phyloP scores from a whole-genome alignment of 2,329 filamentous ascomycete species.

The Triangularia verruculosa region DNA sequence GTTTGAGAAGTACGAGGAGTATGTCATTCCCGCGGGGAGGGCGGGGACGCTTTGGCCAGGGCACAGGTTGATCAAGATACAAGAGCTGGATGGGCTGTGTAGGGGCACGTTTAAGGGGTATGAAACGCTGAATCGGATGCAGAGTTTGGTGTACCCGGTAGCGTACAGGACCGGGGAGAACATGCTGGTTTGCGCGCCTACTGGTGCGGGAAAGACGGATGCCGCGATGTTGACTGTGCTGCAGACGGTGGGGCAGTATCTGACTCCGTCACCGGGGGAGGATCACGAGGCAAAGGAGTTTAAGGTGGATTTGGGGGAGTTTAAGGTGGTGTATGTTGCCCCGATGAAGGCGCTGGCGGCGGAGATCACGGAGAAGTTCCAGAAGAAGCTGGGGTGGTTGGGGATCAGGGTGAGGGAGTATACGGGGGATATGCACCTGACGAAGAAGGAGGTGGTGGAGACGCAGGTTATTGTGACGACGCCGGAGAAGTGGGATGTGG shows the following conservation, averaged over 20 bases:
- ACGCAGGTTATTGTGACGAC: slow-evolving; percentile 99
- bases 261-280: slow-evolving; percentile 74
- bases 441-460: slow-evolving; percentile 90
- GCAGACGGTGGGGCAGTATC: slow-evolving; percentile 84
- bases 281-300: slow-evolving; percentile 73
- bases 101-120: slow-evolving; percentile 91
- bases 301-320: slow-evolving; percentile 77
- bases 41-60: slow-evolving; percentile 71
- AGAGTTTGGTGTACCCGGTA: slow-evolving; percentile 91
- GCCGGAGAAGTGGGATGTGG: slow-evolving; percentile 98
- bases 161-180: slow-evolving; percentile 96
- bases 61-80: slow-evolving; percentile 74
- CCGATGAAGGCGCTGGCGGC: slow-evolving; percentile 98
- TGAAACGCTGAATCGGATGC: slow-evolving; percentile 93
- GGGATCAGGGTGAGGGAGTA: slow-evolving; percentile 89
- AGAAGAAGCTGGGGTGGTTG: slow-evolving; percentile 88
- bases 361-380: slow-evolving; percentile 91
- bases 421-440: slow-evolving; percentile 98
- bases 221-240: slow-evolving; percentile 95
- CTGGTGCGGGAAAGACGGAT: slow-evolving; percentile 98
- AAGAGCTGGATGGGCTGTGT: slow-evolving; percentile 84
- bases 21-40: slow-evolving; percentile 76
- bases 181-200: slow-evolving; percentile 97
- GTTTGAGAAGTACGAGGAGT: slow-evolving; percentile 80
- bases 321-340: slow-evolving; percentile 98